phyloP scores from a whole-genome alignment of 2,329 filamentous ascomycete genomes.

The Thelonectria rubi region DNA sequence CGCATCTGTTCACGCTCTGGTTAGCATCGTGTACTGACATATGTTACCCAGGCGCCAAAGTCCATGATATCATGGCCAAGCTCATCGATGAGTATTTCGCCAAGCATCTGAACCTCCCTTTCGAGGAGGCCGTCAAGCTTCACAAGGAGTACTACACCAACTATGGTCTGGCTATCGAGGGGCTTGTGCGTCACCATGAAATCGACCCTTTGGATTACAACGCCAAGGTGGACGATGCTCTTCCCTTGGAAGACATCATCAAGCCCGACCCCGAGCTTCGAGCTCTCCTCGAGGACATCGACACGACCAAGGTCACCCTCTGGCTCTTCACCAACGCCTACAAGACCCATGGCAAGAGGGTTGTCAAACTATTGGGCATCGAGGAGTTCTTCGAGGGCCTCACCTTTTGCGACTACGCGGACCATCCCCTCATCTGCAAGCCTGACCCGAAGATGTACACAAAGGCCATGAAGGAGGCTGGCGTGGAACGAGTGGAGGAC shows the following conservation, averaged over 20 bases:
- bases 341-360: constrained; percentile 83
- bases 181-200: constrained; percentile 90
- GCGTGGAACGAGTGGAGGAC: constrained; percentile 70
- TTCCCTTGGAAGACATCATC: constrained; percentile 87
- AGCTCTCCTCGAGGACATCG: constrained; percentile 80
- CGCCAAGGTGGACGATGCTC: constrained; percentile 89
- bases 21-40: constrained; percentile 20
- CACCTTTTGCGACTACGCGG: constrained; percentile 90
- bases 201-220: constrained; percentile 97
- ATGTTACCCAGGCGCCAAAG: constrained; percentile 69
- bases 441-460: constrained; percentile 83
- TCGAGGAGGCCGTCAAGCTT: constrained; percentile 82
- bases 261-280: constrained; percentile 80
- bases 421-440: constrained; percentile 83
- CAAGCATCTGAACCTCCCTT: constrained; percentile 76
- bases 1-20: not conserved
- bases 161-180: constrained; percentile 97
- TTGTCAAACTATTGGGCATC: constrained; percentile 81
- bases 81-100: constrained; percentile 75
- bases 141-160: constrained; percentile 94
- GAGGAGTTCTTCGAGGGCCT: constrained; percentile 94
- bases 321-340: constrained; percentile 99
- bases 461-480: constrained; percentile 89
- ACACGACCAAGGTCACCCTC: constrained; percentile 81
- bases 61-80: constrained; percentile 87